Percentiles rank a stretch among this genome's conserved stretches.
Evolutionary conservation across 192 early-diverging fungal genomes (phyloP).

Genomic region (Backusella luteola): DNA sequence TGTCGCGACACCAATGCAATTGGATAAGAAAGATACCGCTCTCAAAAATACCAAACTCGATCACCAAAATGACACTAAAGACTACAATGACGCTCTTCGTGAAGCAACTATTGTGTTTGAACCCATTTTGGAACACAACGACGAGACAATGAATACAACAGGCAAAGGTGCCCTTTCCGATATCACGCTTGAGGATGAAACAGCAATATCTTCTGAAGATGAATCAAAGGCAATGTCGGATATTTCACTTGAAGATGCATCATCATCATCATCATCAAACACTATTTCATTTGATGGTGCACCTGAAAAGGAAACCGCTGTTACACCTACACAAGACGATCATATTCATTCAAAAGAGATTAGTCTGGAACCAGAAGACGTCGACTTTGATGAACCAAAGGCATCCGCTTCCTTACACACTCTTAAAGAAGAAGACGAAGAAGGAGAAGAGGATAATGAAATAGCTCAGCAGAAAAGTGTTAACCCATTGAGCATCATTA

Average conservation of each 20-base stretch:
- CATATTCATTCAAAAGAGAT: not conserved
- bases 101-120: not conserved
- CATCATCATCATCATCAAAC: not conserved
- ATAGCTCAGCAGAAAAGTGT: not conserved
- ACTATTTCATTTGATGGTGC: not conserved
- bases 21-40: not conserved
- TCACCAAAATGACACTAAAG: not conserved
- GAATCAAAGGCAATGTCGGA: not conserved
- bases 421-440: not conserved
- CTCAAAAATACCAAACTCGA: not conserved
- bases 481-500: constrained; percentile 10
- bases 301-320: not conserved
- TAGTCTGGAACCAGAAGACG: not conserved
- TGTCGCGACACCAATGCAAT: not conserved
- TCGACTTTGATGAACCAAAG: not conserved
- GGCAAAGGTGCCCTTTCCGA: not conserved
- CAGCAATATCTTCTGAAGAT: not conserved
- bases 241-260: not conserved
- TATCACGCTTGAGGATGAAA: not conserved
- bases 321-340: not conserved
- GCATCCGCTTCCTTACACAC: not conserved
- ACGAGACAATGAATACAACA: not conserved
- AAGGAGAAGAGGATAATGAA: not conserved
- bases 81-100: not conserved
- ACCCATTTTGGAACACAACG: not conserved